Evolutionary conservation across 768 basidiomycete genomes (phyloP), one percentile per base, ranked within the genome.

Genomic region (Pleurotus platypus): DNA sequence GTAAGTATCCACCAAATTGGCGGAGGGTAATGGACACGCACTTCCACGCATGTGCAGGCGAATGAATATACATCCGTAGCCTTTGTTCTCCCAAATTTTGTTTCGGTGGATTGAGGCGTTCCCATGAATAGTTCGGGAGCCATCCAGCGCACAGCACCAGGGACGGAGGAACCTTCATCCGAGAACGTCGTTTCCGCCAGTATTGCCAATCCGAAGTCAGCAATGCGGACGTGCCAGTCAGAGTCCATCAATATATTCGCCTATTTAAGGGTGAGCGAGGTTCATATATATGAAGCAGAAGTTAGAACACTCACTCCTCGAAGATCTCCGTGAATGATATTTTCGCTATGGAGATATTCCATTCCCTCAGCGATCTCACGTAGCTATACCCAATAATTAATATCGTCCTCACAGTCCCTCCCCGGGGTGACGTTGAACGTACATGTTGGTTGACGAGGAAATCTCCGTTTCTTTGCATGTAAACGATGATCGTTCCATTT

Each of bases 261-360:
- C 69, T 70, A 22, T 30, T 30, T 30, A 30, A 30, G 20, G 20
- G 20, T 20, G 20, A 20, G 20, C 20, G 20, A 20, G 20, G 20
- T 20, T 20, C 20, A 20, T 20, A 20, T 20, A 20, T 20, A 20
- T 20, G 20, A 20, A 20, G 20, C 20, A 20, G 20, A 20, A 20
- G 20, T 20, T 20, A 20, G 20, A 20, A 43, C 15, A 61, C 54
- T 49, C 45, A 70, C 69, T 40, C 66, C 67, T 65, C 70, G 69
- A 16, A 72, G 59, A 58, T 72, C 69, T 8, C 70, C 69, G 45
- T 72, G 70, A n/a, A 70, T 62, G 7, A 70, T 65, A 16, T 62
- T 49, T 37, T 63, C 50, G 18, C 20, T 26, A 55, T 72, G 70
- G 3, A 72, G 60, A 58, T 70, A 67, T 15, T 64, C 50, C 20